A percentile compares a stretch with the other conserved stretches of the same genome.
Evolutionary conservation across 2,329 filamentous ascomycete genomes (phyloP).

Genomic region (Acarospora socialis): DNA sequence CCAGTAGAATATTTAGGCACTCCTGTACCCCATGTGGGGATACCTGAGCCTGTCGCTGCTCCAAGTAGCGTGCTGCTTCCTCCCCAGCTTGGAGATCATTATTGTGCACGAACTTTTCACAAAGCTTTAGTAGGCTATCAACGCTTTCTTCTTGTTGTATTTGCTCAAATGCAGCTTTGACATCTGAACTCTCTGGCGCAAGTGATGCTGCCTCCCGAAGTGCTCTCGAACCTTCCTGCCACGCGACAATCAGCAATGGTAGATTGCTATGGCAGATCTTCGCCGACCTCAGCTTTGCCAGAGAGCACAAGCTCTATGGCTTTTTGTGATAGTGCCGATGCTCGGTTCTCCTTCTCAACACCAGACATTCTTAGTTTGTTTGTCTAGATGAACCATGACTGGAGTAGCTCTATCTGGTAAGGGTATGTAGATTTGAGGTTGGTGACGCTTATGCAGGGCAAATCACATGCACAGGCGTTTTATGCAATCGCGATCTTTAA

Average conservation of each 20-base stretch:
- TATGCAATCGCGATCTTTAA: background rate
- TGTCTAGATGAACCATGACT: background rate
- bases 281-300: conserved; percentile 30
- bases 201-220: conserved; percentile 35
- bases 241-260: conserved; percentile 3
- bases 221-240: conserved; percentile 32
- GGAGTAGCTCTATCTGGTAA: no score
- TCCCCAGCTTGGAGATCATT: conserved; percentile 30
- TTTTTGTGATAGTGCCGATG: conserved; percentile 31
- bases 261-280: conserved; percentile 1
- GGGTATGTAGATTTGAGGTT: no score
- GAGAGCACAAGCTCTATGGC: conserved; percentile 32
- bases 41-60: conserved; percentile 28
- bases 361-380: background rate
- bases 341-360: conserved; percentile 28
- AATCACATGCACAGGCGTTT: background rate
- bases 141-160: conserved; percentile 28
- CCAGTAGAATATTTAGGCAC: conserved; percentile 29
- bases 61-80: conserved; percentile 29
- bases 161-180: conserved; percentile 31
- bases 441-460: conserved; percentile 1
- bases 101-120: conserved; percentile 27
- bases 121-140: conserved; percentile 31
- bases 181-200: conserved; percentile 29
- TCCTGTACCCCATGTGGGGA: conserved; percentile 29